These are phyloP conservation scores for Coemansia linderi DNA, from an alignment of 371 early-diverging fungal species.

Conservation along the genomic window DNA sequence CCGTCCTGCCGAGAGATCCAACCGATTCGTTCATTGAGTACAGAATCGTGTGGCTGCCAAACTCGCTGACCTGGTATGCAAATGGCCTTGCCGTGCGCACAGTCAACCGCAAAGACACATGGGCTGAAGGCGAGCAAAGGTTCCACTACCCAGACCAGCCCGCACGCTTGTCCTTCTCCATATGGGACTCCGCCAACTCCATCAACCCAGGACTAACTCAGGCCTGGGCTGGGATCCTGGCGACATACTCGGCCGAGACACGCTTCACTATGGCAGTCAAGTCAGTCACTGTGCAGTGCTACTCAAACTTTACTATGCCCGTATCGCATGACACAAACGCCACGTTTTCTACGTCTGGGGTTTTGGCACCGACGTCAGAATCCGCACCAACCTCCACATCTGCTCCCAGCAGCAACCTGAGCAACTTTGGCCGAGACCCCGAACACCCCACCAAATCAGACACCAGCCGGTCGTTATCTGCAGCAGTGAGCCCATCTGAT, in stretches of 20 bases:
- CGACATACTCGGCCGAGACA: background rate
- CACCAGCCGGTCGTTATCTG: background rate
- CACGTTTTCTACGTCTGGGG: background rate
- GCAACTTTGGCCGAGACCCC: slow-evolving; percentile 37
- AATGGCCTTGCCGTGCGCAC: slow-evolving; percentile 62
- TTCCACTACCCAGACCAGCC: slow-evolving; percentile 60
- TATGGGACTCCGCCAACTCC: slow-evolving; percentile 67
- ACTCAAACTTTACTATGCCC: slow-evolving; percentile 24
- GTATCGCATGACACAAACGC: slow-evolving; percentile 8
- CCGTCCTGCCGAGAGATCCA: slow-evolving; percentile 28
- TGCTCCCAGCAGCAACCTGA: slow-evolving; percentile 14
- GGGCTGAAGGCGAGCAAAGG: slow-evolving; percentile 44
- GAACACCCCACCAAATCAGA: background rate
- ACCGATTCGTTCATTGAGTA: slow-evolving; percentile 39
- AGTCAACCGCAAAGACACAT: slow-evolving; percentile 52
- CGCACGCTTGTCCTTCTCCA: slow-evolving; percentile 63
- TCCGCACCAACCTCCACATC: background rate
- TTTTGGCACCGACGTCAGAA: background rate
- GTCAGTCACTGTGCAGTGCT: slow-evolving; percentile 38
- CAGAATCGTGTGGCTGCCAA: slow-evolving; percentile 64
- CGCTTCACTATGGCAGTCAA: slow-evolving; percentile 26
- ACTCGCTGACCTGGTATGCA: slow-evolving; percentile 63
- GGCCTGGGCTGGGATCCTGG: slow-evolving; percentile 64
- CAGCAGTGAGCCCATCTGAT: background rate
- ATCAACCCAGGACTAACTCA: slow-evolving; percentile 57